Evolutionary conservation across 305 asterid genomes (phyloP).

Genomic region (Fraxinus sp.): DNA sequence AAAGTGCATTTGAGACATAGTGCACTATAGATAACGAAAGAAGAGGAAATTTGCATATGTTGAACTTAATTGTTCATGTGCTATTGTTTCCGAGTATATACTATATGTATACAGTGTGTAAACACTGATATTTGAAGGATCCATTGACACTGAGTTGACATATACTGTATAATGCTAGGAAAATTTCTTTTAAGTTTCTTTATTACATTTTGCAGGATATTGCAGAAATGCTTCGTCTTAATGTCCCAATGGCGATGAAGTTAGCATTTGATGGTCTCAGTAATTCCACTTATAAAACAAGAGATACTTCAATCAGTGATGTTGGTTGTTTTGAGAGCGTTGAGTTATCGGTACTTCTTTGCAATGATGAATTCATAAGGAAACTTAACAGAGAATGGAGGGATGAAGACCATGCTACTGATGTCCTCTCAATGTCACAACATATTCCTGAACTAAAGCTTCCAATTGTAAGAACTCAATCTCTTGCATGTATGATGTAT

Average conservation of each 20-base stretch:
- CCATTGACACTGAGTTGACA: neutral
- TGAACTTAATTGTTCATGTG: neutral
- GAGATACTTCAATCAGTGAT: conserved; percentile 61
- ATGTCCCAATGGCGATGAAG: conserved; percentile 94
- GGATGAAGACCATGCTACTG: conserved; percentile 89
- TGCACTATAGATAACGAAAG: neutral
- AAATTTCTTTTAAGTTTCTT: conserved; percentile 4
- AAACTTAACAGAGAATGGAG: conserved; percentile 94
- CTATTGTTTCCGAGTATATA: neutral
- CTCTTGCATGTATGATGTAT: conserved; percentile 7
- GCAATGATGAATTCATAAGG: conserved; percentile 81
- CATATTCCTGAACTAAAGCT: conserved; percentile 86
- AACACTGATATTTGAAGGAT: neutral
- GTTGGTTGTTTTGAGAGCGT: conserved; percentile 72
- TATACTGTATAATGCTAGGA: neutral
- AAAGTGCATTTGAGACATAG: neutral
- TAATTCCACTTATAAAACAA: conserved; percentile 58
- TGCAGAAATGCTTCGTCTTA: conserved; percentile 81
- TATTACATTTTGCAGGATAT: conserved; percentile 46
- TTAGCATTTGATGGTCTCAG: conserved; percentile 64
- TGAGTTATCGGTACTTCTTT: conserved; percentile 86
- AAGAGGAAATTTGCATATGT: neutral
- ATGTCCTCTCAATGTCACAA: conserved; percentile 97
- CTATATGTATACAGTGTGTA: neutral
- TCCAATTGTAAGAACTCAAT: conserved; percentile 65